phyloP scores from a whole-genome alignment of 306 rosid species.

The Geum urbanum region DNA sequence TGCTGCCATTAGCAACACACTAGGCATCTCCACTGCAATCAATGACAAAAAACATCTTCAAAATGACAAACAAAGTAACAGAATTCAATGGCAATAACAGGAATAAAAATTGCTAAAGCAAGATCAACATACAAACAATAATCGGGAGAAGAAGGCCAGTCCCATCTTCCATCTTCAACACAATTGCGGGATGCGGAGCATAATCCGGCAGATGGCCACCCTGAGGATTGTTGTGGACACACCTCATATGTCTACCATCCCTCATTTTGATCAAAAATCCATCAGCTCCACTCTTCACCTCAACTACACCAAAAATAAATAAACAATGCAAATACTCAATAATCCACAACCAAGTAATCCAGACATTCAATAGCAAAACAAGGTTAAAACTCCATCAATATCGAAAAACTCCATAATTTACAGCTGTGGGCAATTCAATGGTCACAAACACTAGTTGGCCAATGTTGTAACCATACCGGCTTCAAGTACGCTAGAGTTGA shows the following conservation, averaged over 20 bases:
- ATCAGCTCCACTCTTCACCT: slow-evolving; percentile 96
- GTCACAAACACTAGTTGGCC: slow-evolving; percentile 5
- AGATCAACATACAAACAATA: slow-evolving; percentile 79
- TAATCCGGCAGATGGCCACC: slow-evolving; percentile 95
- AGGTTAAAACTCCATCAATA: too few species aligned
- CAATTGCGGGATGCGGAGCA: slow-evolving; percentile 98
- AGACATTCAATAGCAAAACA: background rate
- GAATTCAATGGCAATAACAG: slow-evolving; percentile 1
- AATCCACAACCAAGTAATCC: slow-evolving; percentile 1
- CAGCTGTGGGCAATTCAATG: background rate
- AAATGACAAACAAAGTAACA: slow-evolving; percentile 10
- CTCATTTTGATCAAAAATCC: slow-evolving; percentile 97
- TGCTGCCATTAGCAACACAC: slow-evolving; percentile 87
- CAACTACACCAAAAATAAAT: slow-evolving; percentile 49
- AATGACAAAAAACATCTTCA: slow-evolving; percentile 32
- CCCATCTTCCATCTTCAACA: slow-evolving; percentile 96
- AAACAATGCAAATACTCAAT: slow-evolving; percentile 17
- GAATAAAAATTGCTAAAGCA: background rate
- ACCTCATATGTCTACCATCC: slow-evolving; percentile 87
- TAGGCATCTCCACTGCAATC: slow-evolving; percentile 94
- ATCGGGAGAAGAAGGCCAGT: slow-evolving; percentile 96
- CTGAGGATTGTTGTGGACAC: slow-evolving; percentile 89
- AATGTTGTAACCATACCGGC: slow-evolving; percentile 69
- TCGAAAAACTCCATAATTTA: too few species aligned
- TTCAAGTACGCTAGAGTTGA: slow-evolving; percentile 77